Conservation (phyloP, 2,329 filamentous ascomycete genomes). For the Orbilia ellipsospora region DNA sequence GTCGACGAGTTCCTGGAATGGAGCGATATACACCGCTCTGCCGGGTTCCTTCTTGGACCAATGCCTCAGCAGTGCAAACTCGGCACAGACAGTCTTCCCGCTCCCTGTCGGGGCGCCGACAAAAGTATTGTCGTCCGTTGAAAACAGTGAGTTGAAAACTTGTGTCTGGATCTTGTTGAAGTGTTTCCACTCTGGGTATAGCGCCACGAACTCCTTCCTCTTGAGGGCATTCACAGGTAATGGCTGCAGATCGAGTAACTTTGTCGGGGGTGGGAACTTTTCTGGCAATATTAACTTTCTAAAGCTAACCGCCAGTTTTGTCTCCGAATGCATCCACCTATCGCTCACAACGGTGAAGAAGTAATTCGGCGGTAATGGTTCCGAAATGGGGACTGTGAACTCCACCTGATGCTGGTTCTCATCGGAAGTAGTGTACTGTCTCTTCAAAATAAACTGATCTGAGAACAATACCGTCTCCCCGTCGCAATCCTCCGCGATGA, state of each 20-base stretch:
- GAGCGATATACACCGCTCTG: constrained; percentile 91
- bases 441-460: constrained; percentile 90
- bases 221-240: constrained; percentile 90
- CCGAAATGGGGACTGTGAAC: constrained; percentile 94
- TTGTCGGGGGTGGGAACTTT: constrained; percentile 94
- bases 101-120: constrained; percentile 92
- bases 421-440: constrained; percentile 85
- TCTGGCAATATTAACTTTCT: constrained; percentile 94
- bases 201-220: constrained; percentile 78
- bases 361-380: constrained; percentile 98
- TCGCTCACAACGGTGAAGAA: constrained; percentile 96
- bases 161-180: constrained; percentile 99
- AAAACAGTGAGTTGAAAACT: constrained; percentile 92
- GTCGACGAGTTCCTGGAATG: constrained; percentile 93
- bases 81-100: constrained; percentile 95
- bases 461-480: constrained; percentile 96
- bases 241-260: constrained; percentile 88
- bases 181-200: constrained; percentile 85
- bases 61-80: constrained; percentile 89
- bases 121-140: constrained; percentile 92
- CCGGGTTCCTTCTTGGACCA: constrained; percentile 79
- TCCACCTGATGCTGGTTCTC: constrained; percentile 94
- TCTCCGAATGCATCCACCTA: constrained; percentile 98
- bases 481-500: constrained; percentile 95
- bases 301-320: constrained; percentile 90